These are phyloP conservation scores for Cyclotella cryptica DNA, from an alignment of 108 stramenopile species.

Conservation along the genomic window DNA sequence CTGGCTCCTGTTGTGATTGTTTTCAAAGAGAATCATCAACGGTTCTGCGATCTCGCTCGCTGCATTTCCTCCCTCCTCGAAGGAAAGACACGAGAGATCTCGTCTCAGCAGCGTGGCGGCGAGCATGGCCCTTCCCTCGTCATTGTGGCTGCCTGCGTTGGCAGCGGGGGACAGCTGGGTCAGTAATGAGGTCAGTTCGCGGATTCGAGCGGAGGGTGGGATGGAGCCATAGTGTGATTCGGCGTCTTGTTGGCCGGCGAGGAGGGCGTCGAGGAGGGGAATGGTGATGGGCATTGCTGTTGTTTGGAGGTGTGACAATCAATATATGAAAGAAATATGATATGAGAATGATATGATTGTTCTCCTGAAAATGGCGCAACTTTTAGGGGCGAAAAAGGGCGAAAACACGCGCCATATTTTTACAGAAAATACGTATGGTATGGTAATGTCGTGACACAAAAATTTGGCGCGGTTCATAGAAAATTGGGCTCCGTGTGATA, in stretches of 20 bases:
- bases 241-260: conserved; percentile 36
- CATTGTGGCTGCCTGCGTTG: conserved; percentile 2
- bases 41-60: not conserved
- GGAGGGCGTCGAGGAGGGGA: conserved; percentile 52
- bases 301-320: not conserved
- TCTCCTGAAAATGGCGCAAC: not conserved
- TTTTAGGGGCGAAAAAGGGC: too few species aligned
- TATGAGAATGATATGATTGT: not conserved
- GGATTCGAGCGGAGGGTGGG: conserved; percentile 24
- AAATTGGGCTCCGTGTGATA: too few species aligned
- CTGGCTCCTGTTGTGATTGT: not conserved
- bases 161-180: conserved; percentile 7
- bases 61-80: not conserved
- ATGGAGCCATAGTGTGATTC: conserved; percentile 41
- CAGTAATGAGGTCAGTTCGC: conserved; percentile 41
- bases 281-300: conserved; percentile 41
- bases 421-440: too few species aligned
- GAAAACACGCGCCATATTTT: too few species aligned
- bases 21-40: too few species aligned
- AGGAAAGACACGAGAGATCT: not conserved
- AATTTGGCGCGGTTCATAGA: too few species aligned
- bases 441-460: too few species aligned
- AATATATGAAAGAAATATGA: not conserved
- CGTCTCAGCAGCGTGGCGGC: conserved; percentile 10
- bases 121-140: not conserved